Percentiles rank a stretch among this genome's conserved stretches.
Conservation (phyloP, 805 yeast species). For the Schizosaccharomyces osmophilus region DNA sequence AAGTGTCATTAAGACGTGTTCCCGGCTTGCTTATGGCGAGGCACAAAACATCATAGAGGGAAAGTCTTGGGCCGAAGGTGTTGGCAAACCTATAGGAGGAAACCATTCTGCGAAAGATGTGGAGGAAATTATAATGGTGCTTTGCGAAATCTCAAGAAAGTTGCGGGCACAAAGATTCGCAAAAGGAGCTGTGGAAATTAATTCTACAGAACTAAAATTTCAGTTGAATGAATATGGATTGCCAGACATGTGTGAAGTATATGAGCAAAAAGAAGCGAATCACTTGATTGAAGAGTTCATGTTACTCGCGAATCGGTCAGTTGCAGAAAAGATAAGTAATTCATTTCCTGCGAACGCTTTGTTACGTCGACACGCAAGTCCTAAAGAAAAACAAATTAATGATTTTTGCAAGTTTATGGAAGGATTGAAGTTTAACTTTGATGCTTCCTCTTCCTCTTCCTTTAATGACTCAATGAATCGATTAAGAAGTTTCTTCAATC, state of each 20-base stretch:
- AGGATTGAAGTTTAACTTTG: conserved; percentile 29
- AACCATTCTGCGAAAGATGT: not conserved
- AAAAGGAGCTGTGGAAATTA: conserved; percentile 20
- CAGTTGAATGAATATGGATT: conserved; percentile 71
- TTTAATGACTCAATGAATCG: conserved; percentile 44
- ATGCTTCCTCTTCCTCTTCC: conserved; percentile 46
- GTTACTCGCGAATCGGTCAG: conserved; percentile 57
- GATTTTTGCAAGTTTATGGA: conserved; percentile 49
- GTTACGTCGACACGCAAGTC: conserved; percentile 68
- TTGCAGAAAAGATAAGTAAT: conserved; percentile 59
- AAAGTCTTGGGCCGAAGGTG: not conserved
- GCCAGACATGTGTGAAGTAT: conserved; percentile 45
- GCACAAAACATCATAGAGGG: conserved; percentile 1
- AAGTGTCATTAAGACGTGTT: conserved; percentile 40
- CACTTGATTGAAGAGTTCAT: conserved; percentile 49
- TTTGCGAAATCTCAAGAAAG: conserved; percentile 28
- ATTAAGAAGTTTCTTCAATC: conserved; percentile 24
- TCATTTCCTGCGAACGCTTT: conserved; percentile 59
- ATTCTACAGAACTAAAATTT: conserved; percentile 40
- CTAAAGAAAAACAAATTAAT: conserved; percentile 58
- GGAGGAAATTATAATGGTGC: not conserved
- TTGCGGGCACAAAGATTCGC: conserved; percentile 46
- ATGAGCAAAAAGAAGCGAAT: conserved; percentile 31
- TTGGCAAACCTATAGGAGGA: not conserved
- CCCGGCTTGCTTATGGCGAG: conserved; percentile 27